Conservation (phyloP, 139 green algal species). For the Coelastrella sp. region DNA sequence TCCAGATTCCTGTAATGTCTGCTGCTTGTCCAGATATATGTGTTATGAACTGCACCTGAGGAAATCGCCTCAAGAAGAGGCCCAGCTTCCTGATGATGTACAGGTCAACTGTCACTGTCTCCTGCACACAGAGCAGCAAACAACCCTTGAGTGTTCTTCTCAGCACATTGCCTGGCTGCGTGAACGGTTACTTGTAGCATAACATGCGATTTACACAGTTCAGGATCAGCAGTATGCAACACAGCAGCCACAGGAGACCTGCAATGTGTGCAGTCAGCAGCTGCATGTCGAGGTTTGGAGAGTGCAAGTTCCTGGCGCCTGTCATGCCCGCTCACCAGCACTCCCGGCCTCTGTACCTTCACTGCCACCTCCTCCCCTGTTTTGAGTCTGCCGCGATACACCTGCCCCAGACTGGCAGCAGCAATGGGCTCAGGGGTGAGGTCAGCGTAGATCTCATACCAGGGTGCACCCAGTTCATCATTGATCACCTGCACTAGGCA, state of each 20-base stretch:
- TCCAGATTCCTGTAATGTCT: too few species aligned
- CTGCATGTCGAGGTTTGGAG: too few species aligned
- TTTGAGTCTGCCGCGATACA: conserved; percentile 84
- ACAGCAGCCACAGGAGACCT: too few species aligned
- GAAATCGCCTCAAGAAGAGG: conserved; percentile 71
- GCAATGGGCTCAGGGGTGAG: conserved; percentile 91
- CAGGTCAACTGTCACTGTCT: conserved; percentile 97
- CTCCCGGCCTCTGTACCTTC: conserved; percentile 95
- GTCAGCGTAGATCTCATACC: conserved; percentile 88
- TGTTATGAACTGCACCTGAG: conserved; percentile 44
- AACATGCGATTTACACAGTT: too few species aligned
- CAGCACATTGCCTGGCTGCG: not conserved
- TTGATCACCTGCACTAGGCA: conserved; percentile 65
- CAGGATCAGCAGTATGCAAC: too few species aligned
- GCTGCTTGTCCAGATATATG: too few species aligned
- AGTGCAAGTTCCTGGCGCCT: not conserved
- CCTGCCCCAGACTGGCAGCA: conserved; percentile 92
- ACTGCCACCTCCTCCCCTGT: conserved; percentile 92
- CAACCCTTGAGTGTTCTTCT: not conserved
- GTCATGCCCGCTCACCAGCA: conserved; percentile 53
- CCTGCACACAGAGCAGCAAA: conserved; percentile 55
- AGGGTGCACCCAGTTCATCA: conserved; percentile 86
- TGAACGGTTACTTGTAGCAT: too few species aligned
- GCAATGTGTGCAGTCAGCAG: too few species aligned
- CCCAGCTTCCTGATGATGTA: conserved; percentile 90